phyloP scores from a whole-genome alignment of 371 early-diverging fungal species.

The Mucor saturninus region DNA sequence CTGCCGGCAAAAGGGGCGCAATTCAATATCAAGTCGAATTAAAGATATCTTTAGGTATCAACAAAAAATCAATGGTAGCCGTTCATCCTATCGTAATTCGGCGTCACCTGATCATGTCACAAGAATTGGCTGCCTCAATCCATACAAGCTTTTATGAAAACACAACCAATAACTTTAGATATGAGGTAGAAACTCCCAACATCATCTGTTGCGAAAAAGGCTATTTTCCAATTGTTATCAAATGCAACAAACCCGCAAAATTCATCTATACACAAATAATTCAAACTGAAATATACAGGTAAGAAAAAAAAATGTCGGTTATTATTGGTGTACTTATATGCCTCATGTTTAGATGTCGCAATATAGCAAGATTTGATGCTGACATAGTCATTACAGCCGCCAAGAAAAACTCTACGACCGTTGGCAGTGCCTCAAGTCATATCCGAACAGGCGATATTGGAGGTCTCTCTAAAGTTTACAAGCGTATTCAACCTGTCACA shows the following conservation, averaged over 20 bases:
- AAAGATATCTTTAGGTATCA: slow-evolving; percentile 30
- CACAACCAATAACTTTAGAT: slow-evolving; percentile 39
- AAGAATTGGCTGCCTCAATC: slow-evolving; percentile 22
- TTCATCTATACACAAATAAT: slow-evolving; percentile 35
- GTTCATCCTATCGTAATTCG: slow-evolving; percentile 32
- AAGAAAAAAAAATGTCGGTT: background rate
- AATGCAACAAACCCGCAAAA: slow-evolving; percentile 19
- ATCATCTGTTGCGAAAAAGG: slow-evolving; percentile 36
- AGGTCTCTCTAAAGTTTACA: slow-evolving; percentile 22
- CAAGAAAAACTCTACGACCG: slow-evolving; percentile 11
- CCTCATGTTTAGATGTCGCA: slow-evolving; percentile 25
- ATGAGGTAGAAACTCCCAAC: slow-evolving; percentile 36
- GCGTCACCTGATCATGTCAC: slow-evolving; percentile 31
- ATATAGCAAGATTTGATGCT: slow-evolving; percentile 33
- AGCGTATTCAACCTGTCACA: slow-evolving; percentile 24
- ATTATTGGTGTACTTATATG: background rate
- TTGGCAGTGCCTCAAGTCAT: slow-evolving; percentile 7
- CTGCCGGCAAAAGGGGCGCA: slow-evolving; percentile 23
- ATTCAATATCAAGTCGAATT: slow-evolving; percentile 35
- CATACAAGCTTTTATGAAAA: slow-evolving; percentile 31
- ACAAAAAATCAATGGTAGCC: slow-evolving; percentile 27
- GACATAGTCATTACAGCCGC: slow-evolving; percentile 23
- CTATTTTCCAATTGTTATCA: slow-evolving; percentile 29
- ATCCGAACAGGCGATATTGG: slow-evolving; percentile 10
- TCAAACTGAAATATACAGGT: slow-evolving; percentile 45